Percentiles rank a stretch among this genome's conserved stretches.
These are phyloP conservation scores for Scedosporium boydii DNA, from an alignment of 2,329 filamentous ascomycete genomes.

Conservation along the genomic window DNA sequence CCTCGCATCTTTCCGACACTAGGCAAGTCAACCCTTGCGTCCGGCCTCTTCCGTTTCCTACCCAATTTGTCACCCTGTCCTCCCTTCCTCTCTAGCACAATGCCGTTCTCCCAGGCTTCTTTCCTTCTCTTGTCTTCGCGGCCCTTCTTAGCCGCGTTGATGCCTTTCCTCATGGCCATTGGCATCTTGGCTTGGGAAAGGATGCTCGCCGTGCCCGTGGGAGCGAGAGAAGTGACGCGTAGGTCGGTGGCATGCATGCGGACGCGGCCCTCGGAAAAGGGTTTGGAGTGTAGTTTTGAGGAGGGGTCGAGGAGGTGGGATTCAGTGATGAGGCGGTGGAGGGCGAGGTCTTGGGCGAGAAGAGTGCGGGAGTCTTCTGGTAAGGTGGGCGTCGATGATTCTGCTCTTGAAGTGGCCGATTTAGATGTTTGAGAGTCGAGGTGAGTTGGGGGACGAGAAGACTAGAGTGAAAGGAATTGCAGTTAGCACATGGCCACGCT, in stretches of 20 bases:
- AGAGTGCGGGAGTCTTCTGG: conserved; percentile 56
- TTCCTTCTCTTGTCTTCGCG: conserved; percentile 62
- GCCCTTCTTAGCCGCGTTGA: conserved; percentile 52
- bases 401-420: conserved; percentile 13
- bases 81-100: conserved; percentile 62
- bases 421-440: conserved; percentile 12
- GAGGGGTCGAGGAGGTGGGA: conserved; percentile 64
- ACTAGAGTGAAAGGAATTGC: conserved; percentile 18
- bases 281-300: conserved; percentile 22
- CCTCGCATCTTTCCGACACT: conserved; percentile 71
- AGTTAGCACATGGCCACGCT: conserved; percentile 6
- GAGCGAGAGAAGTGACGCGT: conserved; percentile 70
- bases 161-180: conserved; percentile 78
- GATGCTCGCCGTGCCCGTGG: conserved; percentile 53
- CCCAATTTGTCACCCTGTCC: conserved; percentile 27
- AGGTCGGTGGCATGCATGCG: conserved; percentile 77
- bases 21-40: conserved; percentile 62
- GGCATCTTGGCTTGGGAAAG: conserved; percentile 81
- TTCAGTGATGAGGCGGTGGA: conserved; percentile 84
- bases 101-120: conserved; percentile 82
- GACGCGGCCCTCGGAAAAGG: conserved; percentile 54
- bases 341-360: conserved; percentile 82
- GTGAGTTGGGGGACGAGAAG: conserved; percentile 39
- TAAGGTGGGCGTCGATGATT: conserved; percentile 20
- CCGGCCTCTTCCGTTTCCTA: conserved; percentile 32